Evolutionary conservation across 2,329 filamentous ascomycete species (phyloP).

Genomic region (Aspergillus niger): DNA sequence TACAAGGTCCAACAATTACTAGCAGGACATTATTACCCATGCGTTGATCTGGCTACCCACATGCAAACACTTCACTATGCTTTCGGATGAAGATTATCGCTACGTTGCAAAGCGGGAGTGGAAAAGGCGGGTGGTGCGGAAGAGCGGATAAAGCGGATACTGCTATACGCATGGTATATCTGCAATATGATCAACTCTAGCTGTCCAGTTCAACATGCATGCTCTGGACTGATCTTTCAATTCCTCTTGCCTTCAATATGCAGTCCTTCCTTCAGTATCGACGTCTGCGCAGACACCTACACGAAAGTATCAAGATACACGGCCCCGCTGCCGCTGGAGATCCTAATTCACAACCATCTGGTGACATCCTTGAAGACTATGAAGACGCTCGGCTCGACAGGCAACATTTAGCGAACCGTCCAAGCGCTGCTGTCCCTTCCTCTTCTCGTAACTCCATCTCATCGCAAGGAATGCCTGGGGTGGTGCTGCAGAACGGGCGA

Average conservation of each 20-base stretch:
- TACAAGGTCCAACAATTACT: not conserved
- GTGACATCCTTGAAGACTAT: slow-evolving; percentile 6
- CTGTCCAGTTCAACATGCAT: not conserved
- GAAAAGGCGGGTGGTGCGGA: slow-evolving; percentile 11
- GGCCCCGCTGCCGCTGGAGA: slow-evolving; percentile 5
- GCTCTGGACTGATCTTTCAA: not conserved
- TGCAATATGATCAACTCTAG: not conserved
- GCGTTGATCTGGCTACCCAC: not conserved
- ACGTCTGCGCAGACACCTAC: slow-evolving; percentile 19
- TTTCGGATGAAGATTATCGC: not conserved
- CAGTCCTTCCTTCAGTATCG: slow-evolving; percentile 32
- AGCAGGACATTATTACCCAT: not conserved
- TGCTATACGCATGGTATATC: not conserved
- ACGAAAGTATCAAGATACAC: slow-evolving; percentile 4
- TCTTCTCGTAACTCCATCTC: not conserved
- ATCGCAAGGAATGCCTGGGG: not conserved
- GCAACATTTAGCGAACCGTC: not conserved
- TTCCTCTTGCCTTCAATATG: slow-evolving; percentile 15
- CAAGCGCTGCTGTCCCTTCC: not conserved
- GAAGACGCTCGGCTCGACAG: not conserved
- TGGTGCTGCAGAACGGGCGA: not conserved
- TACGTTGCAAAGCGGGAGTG: slow-evolving; percentile 1
- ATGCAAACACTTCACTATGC: not conserved
- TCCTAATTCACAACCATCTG: slow-evolving; percentile 3
- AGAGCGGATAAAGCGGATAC: not conserved